Evolutionary conservation across 495 filamentous ascomycete genomes (phyloP).

Genomic region (Glutinoglossum americanum): DNA sequence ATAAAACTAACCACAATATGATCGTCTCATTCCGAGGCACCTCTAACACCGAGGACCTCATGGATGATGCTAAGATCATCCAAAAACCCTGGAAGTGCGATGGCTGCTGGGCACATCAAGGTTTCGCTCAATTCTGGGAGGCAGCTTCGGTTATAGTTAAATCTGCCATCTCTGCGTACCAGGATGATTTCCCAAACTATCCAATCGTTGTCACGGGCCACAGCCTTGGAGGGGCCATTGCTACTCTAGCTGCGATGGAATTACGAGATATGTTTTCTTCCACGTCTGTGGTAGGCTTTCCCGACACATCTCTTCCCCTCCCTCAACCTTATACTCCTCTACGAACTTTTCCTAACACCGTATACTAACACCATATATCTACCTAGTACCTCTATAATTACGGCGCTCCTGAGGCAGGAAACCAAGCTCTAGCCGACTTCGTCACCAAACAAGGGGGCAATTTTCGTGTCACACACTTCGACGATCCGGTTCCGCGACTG

Average conservation of each 20-base stretch:
- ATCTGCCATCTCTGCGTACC: slow-evolving; percentile 19
- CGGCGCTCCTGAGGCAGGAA: slow-evolving; percentile 48
- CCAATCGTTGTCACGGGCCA: slow-evolving; percentile 40
- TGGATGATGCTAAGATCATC: slow-evolving; percentile 34
- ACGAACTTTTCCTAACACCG: background rate
- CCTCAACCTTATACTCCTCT: background rate
- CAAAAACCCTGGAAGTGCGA: slow-evolving; percentile 20
- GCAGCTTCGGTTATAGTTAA: slow-evolving; percentile 24
- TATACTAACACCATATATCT: background rate
- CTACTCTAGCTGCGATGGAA: slow-evolving; percentile 34
- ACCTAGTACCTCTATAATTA: slow-evolving; percentile 21
- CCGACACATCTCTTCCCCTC: background rate
- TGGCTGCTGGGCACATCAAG: slow-evolving; percentile 28
- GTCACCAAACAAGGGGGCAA: slow-evolving; percentile 31
- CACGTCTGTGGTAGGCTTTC: slow-evolving; percentile 16
- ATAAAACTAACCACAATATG: slow-evolving; percentile 36
- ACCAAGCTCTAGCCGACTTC: slow-evolving; percentile 30
- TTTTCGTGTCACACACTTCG: slow-evolving; percentile 43
- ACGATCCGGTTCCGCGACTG: slow-evolving; percentile 45
- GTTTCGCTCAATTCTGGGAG: slow-evolving; percentile 33
- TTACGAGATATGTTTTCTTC: slow-evolving; percentile 28
- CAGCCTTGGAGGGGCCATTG: slow-evolving; percentile 48
- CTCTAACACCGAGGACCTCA: slow-evolving; percentile 38
- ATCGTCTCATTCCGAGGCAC: slow-evolving; percentile 51
- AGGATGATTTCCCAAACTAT: slow-evolving; percentile 24